Evolutionary conservation across 2,329 filamentous ascomycete species (phyloP), one percentile per base, ranked within the genome.

Genomic region (Nemania sp.): DNA sequence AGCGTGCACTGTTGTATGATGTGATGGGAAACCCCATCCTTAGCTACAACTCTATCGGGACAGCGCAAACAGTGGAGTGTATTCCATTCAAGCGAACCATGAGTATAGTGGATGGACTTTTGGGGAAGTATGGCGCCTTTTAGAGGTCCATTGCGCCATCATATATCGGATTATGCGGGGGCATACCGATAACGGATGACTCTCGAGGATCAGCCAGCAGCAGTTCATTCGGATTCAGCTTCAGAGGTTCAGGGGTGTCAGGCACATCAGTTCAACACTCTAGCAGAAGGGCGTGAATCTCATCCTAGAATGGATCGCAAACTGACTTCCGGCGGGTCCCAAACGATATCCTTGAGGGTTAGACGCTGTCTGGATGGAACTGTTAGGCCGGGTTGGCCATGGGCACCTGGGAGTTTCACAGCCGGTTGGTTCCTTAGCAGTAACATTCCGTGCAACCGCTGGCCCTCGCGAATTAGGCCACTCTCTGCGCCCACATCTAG

Each of bases 1-100:
- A 84, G 86, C 69, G 81, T 83, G 43, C 84, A 86, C 69, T 93
- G 90, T 75, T 75, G 76, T 26, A 77, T 91, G 47, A 92, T 92
- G 90, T 89, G 71, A 78, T 32, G 15, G 18, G 32, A 29, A 13
- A 20, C 1, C 5, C 26, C 15, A 20, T 43, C 27, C 1, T 49
- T 22, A 6, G 11, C 22, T 29, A 41, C 49, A 10, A 11, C 6
- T 8, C 3, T 15, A 52, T 47, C 7, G 2, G 3, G 22, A 57
- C 18, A 24, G 43, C 20, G 41, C 41, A 38, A 8, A n/a, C 6
- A 20, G 24, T 54, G 2, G 29, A 35, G 13, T 15, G 15, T 18
- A 6, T 3, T 7, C 4, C 49, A 22, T 22, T 26, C 24, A n/a
- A 24, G 24, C 18, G 22, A 35, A 41, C 43, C 24, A 27, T 59